These are phyloP conservation scores for Backusella luteola DNA, from an alignment of 192 early-diverging fungal species.

Conservation along the genomic window DNA sequence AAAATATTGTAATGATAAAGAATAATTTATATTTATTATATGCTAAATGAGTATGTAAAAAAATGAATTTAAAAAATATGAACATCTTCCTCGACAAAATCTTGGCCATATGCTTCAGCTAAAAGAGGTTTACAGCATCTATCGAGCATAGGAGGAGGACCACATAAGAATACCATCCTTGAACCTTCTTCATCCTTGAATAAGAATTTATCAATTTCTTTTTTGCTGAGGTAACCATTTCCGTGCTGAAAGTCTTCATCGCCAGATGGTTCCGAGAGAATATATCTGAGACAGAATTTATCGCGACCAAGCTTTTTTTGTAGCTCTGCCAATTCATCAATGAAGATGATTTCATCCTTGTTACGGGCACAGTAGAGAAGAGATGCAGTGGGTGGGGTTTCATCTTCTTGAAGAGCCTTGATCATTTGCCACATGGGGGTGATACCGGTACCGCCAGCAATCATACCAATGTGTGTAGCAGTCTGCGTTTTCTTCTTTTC, in stretches of 20 bases:
- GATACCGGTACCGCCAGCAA: constrained; percentile 87
- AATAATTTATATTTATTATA: neutral
- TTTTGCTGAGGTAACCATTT: neutral
- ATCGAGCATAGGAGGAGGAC: constrained; percentile 41
- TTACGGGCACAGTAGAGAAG: constrained; percentile 76
- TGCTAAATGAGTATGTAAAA: neutral
- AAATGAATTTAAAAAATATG: neutral
- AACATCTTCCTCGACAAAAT: neutral
- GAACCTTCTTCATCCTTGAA: constrained; percentile 39
- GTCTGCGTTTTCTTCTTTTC: constrained; percentile 23
- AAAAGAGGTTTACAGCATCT: constrained; percentile 38
- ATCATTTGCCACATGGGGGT: constrained; percentile 84
- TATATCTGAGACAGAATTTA: constrained; percentile 55
- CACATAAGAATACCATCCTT: constrained; percentile 41
- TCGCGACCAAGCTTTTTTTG: constrained; percentile 56
- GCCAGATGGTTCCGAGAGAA: neutral
- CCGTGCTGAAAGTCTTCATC: neutral
- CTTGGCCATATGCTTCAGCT: constrained; percentile 9
- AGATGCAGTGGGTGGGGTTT: constrained; percentile 69
- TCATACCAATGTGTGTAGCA: constrained; percentile 68
- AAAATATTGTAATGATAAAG: neutral
- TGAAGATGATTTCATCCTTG: constrained; percentile 76
- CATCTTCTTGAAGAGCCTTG: constrained; percentile 61
- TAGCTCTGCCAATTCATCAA: constrained; percentile 61
- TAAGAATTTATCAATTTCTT: neutral